These are phyloP conservation scores for Dalechampia spathulata DNA, from an alignment of 441 rosid species.

Conservation along the genomic window DNA sequence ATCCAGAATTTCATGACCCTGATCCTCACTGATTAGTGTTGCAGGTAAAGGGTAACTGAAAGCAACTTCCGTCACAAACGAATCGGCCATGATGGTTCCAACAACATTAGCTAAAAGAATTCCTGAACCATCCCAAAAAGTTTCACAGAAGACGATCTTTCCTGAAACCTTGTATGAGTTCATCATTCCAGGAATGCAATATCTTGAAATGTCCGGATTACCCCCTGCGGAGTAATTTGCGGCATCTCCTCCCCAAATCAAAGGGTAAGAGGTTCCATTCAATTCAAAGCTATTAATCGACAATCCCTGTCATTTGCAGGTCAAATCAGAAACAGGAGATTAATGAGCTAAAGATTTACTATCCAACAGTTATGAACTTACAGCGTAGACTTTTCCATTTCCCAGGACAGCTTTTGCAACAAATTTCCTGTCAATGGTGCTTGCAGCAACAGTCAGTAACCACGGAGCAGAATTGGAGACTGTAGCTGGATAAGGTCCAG, in stretches of 20 bases:
- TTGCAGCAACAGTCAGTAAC: constrained; percentile 83
- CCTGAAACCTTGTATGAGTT: constrained; percentile 36
- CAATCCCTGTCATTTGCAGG: constrained; percentile 28
- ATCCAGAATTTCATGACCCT: constrained; percentile 35
- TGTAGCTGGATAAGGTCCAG: constrained; percentile 44
- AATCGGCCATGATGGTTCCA: constrained; percentile 31
- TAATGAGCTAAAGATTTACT: no score
- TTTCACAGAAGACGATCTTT: constrained; percentile 57
- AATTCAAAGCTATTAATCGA: constrained; percentile 35
- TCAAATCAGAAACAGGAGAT: no score
- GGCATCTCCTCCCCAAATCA: constrained; percentile 47
- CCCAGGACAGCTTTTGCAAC: constrained; percentile 58
- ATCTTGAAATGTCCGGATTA: constrained; percentile 17
- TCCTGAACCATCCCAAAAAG: constrained; percentile 15
- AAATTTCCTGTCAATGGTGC: constrained; percentile 73
- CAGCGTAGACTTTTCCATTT: constrained; percentile 45
- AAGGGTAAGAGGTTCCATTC: constrained; percentile 24
- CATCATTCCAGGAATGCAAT: constrained; percentile 21
- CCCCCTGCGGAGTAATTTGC: constrained; percentile 33
- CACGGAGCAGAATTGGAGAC: constrained; percentile 68
- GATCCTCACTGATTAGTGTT: constrained; percentile 37
- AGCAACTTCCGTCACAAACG: constrained; percentile 22
- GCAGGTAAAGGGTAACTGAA: constrained; percentile 38
- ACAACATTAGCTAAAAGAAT: constrained; percentile 15
- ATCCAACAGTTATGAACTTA: no score